phyloP scores from a whole-genome alignment of 169 alveolate species.

The Pseudocohnilembus persalinus region DNA sequence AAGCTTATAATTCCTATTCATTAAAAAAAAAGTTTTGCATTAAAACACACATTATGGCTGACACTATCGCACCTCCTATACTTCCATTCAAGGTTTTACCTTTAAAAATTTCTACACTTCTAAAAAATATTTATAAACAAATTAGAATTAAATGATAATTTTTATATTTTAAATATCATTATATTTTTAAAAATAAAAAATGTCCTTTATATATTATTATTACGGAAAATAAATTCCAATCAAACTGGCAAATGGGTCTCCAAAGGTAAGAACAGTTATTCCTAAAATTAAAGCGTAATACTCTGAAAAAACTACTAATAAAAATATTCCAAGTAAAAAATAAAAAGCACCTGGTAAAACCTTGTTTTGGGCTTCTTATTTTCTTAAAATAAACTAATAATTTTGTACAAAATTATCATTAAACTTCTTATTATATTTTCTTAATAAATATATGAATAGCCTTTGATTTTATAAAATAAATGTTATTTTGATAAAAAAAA shows the following conservation, averaged over 20 bases:
- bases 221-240: constrained; percentile 9
- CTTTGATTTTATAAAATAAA: too few species aligned
- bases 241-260: constrained; percentile 27
- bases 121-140: too few species aligned
- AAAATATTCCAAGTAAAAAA: constrained; percentile 21
- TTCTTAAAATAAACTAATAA: constrained; percentile 7
- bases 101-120: neutral
- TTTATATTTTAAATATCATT: neutral
- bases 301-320: constrained; percentile 1
- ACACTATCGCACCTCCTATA: constrained; percentile 12
- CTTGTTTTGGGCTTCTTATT: constrained; percentile 2
- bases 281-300: constrained; percentile 4
- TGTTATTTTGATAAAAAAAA: too few species aligned
- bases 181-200: too few species aligned
- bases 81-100: constrained; percentile 21
- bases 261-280: constrained; percentile 4
- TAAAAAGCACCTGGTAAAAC: constrained; percentile 21
- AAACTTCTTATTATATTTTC: constrained; percentile 3
- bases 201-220: too few species aligned
- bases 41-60: neutral
- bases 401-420: constrained; percentile 4
- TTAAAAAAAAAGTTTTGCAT: neutral
- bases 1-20: neutral
- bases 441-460: neutral
- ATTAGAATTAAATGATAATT: neutral